A percentile compares a stretch with the other conserved stretches of the same genome.
These are phyloP conservation scores for Corchorus capsularis DNA, from an alignment of 345 rosid species.

Conservation along the genomic window DNA sequence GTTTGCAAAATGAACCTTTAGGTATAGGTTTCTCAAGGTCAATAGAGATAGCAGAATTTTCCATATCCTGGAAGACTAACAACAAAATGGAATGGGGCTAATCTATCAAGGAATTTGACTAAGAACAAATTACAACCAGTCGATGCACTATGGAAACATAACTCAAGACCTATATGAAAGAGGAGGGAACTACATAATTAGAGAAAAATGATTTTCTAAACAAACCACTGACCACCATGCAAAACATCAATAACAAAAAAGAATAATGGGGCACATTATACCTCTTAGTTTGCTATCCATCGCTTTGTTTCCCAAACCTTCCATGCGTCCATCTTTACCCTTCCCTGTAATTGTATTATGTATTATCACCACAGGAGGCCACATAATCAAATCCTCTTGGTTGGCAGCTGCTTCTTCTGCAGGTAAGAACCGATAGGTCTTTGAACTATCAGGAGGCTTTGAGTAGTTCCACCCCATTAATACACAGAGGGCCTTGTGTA, in stretches of 20 bases:
- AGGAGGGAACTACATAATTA: background rate
- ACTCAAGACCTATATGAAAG: conserved; percentile 15
- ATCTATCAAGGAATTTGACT: background rate
- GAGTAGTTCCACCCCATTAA: conserved; percentile 95
- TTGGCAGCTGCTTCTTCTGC: conserved; percentile 75
- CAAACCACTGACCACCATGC: background rate
- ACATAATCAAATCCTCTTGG: conserved; percentile 86
- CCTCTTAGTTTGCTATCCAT: conserved; percentile 96
- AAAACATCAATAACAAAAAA: conserved; percentile 33
- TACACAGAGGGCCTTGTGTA: conserved; percentile 92
- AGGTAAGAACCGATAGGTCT: conserved; percentile 74
- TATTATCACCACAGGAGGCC: conserved; percentile 95
- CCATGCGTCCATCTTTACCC: conserved; percentile 93
- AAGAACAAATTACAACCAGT: background rate
- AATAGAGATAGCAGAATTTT: background rate
- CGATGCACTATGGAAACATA: background rate
- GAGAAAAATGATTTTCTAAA: conserved; percentile 7
- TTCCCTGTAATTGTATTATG: conserved; percentile 94
- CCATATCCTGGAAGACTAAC: background rate
- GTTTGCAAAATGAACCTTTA: background rate
- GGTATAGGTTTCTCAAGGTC: background rate
- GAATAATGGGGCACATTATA: conserved; percentile 46
- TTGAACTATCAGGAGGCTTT: conserved; percentile 86
- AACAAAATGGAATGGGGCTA: background rate
- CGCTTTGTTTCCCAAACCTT: conserved; percentile 95